A percentile compares a stretch with the other conserved stretches of the same genome.
These are phyloP conservation scores for Stephania cephalantha DNA, from an alignment of 164 flowering plant species.

Conservation along the genomic window DNA sequence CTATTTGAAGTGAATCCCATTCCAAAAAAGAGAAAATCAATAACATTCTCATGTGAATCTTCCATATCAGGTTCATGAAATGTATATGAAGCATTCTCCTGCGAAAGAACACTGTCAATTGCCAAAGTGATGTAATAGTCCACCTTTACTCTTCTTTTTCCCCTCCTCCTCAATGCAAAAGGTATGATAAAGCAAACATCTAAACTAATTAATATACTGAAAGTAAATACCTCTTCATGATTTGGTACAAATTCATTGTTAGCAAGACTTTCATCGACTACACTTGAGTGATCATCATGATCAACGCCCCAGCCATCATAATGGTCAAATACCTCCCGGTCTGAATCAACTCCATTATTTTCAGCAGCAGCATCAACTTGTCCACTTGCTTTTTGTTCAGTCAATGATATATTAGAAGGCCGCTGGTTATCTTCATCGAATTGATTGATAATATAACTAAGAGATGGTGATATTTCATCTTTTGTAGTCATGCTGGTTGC, in stretches of 20 bases:
- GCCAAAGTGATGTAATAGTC: neutral
- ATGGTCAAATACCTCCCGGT: constrained; percentile 35
- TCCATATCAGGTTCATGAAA: constrained; percentile 38
- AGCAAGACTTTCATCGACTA: constrained; percentile 36
- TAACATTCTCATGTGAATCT: constrained; percentile 52
- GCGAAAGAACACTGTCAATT: constrained; percentile 15
- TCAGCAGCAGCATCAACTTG: constrained; percentile 20
- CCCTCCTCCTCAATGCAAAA: neutral
- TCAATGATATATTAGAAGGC: constrained; percentile 33
- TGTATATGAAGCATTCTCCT: constrained; percentile 44
- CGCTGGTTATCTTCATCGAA: constrained; percentile 67
- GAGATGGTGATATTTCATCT: constrained; percentile 77
- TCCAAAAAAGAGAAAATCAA: constrained; percentile 46
- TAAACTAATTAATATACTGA: neutral
- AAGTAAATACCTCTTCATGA: constrained; percentile 48
- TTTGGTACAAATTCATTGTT: constrained; percentile 31
- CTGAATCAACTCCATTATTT: constrained; percentile 15
- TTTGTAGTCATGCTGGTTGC: constrained; percentile 37
- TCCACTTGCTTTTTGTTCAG: constrained; percentile 23
- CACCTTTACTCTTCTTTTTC: neutral
- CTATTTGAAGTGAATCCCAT: constrained; percentile 60
- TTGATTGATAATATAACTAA: constrained; percentile 46
- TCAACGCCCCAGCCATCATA: constrained; percentile 37
- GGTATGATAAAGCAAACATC: neutral
- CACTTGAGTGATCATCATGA: constrained; percentile 49